Conservation (phyloP, 2,329 filamentous ascomycete genomes). For the Lachnellula subtilissima region DNA sequence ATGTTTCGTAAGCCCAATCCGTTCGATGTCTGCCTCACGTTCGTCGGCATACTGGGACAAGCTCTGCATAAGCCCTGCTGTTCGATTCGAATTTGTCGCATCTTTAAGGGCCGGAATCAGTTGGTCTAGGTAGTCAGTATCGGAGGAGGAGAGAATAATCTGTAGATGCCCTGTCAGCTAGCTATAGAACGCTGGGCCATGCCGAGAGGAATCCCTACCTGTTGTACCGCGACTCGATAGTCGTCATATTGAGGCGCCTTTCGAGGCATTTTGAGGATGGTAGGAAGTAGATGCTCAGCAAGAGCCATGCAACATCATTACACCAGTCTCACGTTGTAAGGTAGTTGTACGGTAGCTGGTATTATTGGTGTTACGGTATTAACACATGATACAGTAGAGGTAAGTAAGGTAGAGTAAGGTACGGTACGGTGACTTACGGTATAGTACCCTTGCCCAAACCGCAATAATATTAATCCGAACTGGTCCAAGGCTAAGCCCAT, state of each 20-base stretch:
- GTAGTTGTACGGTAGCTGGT: too few relatives aligned
- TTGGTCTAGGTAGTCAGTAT: constrained; percentile 92
- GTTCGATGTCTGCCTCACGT: constrained; percentile 86
- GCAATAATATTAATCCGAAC: too few relatives aligned
- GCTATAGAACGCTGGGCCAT: too few relatives aligned
- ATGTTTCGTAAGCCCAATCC: constrained; percentile 90
- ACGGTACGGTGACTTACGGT: too few relatives aligned
- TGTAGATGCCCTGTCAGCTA: constrained; percentile 37
- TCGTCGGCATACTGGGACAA: constrained; percentile 78
- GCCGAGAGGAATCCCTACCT: constrained; percentile 15
- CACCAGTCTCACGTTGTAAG: too few relatives aligned
- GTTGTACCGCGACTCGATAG: constrained; percentile 29
- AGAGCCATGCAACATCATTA: not conserved
- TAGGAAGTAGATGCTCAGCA: not conserved
- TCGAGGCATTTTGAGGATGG: constrained; percentile 18
- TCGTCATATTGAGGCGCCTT: constrained; percentile 29
- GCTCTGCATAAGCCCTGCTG: constrained; percentile 68
- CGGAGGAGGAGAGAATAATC: constrained; percentile 89
- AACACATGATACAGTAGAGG: too few relatives aligned
- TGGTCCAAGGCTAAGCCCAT: too few relatives aligned
- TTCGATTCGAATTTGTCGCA: constrained; percentile 71
- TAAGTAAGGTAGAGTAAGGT: too few relatives aligned
- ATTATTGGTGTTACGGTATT: too few relatives aligned
- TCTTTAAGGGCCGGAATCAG: constrained; percentile 92
- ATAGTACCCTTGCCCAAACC: too few relatives aligned